phyloP scores from a whole-genome alignment of 2,329 filamentous ascomycete species.

The Bipolaris cookei region DNA sequence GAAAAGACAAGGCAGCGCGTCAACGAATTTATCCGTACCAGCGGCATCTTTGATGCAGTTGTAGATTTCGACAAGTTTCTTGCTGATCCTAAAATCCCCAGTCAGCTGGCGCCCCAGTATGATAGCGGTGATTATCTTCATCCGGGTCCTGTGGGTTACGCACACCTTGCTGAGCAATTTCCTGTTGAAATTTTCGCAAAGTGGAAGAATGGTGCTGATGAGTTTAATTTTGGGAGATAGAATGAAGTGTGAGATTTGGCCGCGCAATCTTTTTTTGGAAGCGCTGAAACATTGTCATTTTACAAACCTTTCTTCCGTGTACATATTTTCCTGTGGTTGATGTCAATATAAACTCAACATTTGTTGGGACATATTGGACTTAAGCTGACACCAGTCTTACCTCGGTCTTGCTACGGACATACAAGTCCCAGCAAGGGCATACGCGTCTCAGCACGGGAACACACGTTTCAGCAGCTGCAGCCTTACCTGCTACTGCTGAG shows the following conservation, averaged over 20 bases:
- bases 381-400: no score
- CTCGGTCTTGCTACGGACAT: no score
- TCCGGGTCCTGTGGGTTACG: conserved; percentile 65
- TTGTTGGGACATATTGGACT: no score
- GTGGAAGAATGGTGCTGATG: conserved; percentile 29
- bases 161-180: conserved; percentile 64
- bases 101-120: conserved; percentile 57
- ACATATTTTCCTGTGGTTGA: no score
- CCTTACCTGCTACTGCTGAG: no score
- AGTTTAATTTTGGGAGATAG: conserved; percentile 11
- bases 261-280: no score
- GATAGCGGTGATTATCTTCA: conserved; percentile 71
- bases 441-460: no score
- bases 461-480: no score
- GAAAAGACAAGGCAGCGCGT: conserved; percentile 64
- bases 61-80: conserved; percentile 68
- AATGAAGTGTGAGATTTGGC: not conserved
- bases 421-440: no score
- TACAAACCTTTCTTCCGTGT: no score
- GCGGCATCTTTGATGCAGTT: conserved; percentile 64
- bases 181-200: conserved; percentile 60
- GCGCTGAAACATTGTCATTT: no score
- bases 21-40: conserved; percentile 66
- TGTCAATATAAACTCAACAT: no score
- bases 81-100: conserved; percentile 57